Evolutionary conservation across 2,329 filamentous ascomycete genomes (phyloP), one percentile per base, ranked within the genome.

Genomic region (Diaporthe sp.): DNA sequence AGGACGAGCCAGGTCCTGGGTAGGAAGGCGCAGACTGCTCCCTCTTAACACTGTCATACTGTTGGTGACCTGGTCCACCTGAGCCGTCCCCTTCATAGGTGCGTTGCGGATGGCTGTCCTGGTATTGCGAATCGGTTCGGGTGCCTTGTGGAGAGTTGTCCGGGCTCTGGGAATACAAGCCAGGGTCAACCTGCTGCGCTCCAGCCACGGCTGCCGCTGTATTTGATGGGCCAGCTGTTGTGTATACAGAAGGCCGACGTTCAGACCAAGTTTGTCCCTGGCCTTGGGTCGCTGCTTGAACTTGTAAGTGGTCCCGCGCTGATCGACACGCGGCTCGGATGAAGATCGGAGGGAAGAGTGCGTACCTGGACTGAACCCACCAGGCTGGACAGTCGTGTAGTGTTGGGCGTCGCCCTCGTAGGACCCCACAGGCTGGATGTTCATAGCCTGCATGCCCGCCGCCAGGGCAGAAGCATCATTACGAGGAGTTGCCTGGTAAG

Each of bases 391-490:
- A 52, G 58, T 72, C 5, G 57, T 50, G 60, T 72, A 72, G 47
- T 72, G 35, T 33, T 40, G 33, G 40, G 33, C 12, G 12, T 38
- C 47, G 25, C 57, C 60, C 19, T 50, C 42, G 42, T 72, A 72
- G 19, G 57, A 54, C 35, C 58, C 69, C 33, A 64, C 70, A 38
- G 70, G 70, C 45, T 72, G 70, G 35, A 72, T 50, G 45, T 9
- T 72, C 70, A 72, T 64, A 50, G 55, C 70, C 54, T 64, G 35
- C 70, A 72, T 54, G 47, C 57, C 47, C 38, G 57, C 57, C 58
- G 47, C 57, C 30, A 72, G 47, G 28, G 45, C 57, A 4, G 45
- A 52, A n/a, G 70, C 50, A 64, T 60, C 57, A 38, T 55, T 47
- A 28, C 50, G 54, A 33, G 70, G 38, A 42, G 57, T 54, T n/a